Evolutionary conservation across 345 rosid genomes (phyloP).

Genomic region (Barbarea vulgaris): DNA sequence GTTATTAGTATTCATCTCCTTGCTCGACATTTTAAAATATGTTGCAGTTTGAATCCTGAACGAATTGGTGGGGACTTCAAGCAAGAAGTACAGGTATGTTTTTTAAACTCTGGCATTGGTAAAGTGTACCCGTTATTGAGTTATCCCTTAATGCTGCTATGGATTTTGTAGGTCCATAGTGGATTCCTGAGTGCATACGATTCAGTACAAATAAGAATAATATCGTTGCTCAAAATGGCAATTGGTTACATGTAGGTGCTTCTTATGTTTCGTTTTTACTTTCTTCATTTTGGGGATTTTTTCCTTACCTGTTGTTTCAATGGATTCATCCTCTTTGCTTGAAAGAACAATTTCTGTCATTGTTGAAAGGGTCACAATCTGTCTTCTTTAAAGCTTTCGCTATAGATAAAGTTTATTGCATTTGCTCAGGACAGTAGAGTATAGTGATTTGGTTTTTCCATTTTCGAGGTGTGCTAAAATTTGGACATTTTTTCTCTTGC

Average conservation of each 20-base stretch:
- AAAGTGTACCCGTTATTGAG: neutral
- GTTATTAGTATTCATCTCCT: conserved; percentile 14
- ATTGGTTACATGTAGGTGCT: conserved; percentile 67
- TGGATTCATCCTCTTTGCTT: neutral
- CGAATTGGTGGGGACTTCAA: conserved; percentile 93
- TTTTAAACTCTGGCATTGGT: conserved; percentile 2
- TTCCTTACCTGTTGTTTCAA: conserved; percentile 2
- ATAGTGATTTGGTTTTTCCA: neutral
- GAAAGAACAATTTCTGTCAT: neutral
- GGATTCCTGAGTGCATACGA: conserved; percentile 91
- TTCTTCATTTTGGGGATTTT: neutral
- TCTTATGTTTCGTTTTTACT: conserved; percentile 26
- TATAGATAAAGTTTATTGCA: neutral
- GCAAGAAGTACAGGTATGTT: conserved; percentile 83
- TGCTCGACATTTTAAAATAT: neutral
- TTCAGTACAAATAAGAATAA: conserved; percentile 81
- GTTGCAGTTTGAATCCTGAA: conserved; percentile 83
- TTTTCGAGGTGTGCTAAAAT: neutral
- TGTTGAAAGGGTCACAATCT: neutral
- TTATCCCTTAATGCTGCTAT: conserved; percentile 2
- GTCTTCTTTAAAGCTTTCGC: neutral
- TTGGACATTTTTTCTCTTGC: conserved; percentile 15
- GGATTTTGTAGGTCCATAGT: conserved; percentile 74
- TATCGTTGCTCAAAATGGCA: conserved; percentile 67
- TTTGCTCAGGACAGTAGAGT: neutral